Evolutionary conservation across 495 filamentous ascomycete genomes (phyloP), one percentile per base, ranked within the genome.

Genomic region (Geopyxis carbonaria): DNA sequence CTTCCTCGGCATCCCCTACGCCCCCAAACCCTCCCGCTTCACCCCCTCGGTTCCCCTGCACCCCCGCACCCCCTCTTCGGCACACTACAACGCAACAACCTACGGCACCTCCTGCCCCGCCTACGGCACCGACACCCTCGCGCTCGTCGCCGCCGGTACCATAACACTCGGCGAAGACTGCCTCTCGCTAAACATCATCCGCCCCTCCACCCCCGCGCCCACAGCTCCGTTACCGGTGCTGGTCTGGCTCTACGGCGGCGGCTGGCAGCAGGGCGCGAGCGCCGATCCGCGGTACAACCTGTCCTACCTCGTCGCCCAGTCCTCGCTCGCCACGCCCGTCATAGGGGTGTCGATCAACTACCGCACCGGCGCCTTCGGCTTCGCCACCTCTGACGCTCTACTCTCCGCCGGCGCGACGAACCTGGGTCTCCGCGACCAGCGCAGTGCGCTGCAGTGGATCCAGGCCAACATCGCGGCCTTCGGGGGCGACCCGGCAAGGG

Each of bases 391-490:
- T 4, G 36, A 22, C 30, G 48, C 52, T 14, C 45, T 48, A 31
- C 37, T 35, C 33, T 64, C 50, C 24, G 40, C 63, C 32, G 76
- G 75, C 9, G 63, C 63, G 21, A 57, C 59, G 18, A 86, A 85
- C 43, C 66, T 67, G 1, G 80, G 72, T 0, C 61, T 85, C 3
- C 57, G 66, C 19, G 80, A 85, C 50, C 79, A 83, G 52, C 64
- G 68, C 1, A 61, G 76, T 23, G 78, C 74, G 8, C 61, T 85
- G 13, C 55, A 81, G 41, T 84, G 80, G 80, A 67, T 83, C n/a
- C 68, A 79, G 42, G 61, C 70, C 39, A 61, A 82, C 47, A 80
- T 83, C 42, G 55, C 60, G 36, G 59, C 65, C 3, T 83, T 86
- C 47, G 77, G 78, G 3, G 80, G 80, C 9, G 73, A 85, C 50